Evolutionary conservation across 2,329 filamentous ascomycete species (phyloP), one percentile per base, ranked within the genome.

Genomic region (Aspergillus texensis): DNA sequence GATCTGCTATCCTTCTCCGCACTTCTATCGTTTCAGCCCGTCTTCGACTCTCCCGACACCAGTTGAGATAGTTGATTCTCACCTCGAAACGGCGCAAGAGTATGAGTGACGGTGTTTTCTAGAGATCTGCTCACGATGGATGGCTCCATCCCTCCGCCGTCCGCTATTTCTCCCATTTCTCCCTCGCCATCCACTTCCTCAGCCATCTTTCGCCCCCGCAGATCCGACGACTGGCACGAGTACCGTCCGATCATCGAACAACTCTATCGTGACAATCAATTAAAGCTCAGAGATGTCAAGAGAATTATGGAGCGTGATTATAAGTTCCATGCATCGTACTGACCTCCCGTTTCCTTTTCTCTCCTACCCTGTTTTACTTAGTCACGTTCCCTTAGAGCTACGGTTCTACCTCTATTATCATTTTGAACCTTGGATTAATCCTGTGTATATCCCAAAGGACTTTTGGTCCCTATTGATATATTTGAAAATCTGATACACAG

Each of bases 241-340:
- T 77, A 75, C 58, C 75, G 75, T 43, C 67, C 75, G 30, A 71
- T 68, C 36, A 78, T 78, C 62, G 74, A 77, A 57, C 68, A 72
- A 43, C 74, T 77, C 59, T 78, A 78, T 59, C 74, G 74, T 36
- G 72, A 73, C 58, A 67, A 77, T 45, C 75, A 77, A 61, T 59
- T 77, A 56, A 77, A 77, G 61, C 67, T 78, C 32, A 67, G 71
- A 41, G 74, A 78, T 72, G 75, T 78, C 4, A 77, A 76, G 63
- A 67, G 68, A 57, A 75, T 75, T 62, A 78, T 78, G 75, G 75
- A 77, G 61, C 67, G 69, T 24, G 71, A 78, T 53, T 71, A 77
- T 68, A 74, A 72, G 58, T 78, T 78, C 63, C 68, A 71, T 65
- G 75, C 75, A 57, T 77, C 75, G 75, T 78, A 76, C 57, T 57